Conservation (phyloP, 768 basidiomycete genomes). For the Boletus edulis region DNA sequence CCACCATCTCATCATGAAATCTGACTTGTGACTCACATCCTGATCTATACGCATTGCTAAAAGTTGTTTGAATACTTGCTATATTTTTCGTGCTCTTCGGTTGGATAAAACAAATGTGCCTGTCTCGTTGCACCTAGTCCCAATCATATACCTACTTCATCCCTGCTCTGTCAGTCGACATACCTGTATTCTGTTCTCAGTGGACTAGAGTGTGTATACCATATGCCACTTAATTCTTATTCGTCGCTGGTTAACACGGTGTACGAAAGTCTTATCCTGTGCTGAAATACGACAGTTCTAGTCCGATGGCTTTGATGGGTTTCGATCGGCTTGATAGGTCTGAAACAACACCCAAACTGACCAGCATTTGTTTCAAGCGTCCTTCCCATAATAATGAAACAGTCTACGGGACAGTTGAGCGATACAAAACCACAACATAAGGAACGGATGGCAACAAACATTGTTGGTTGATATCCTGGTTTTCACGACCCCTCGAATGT, state of each 20-base stretch:
- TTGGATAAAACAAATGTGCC: conserved; percentile 16
- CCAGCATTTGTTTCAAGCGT: conserved; percentile 81
- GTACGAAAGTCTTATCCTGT: conserved; percentile 36
- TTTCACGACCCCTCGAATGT: conserved; percentile 83
- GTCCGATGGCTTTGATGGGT: conserved; percentile 84
- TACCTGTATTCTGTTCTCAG: conserved; percentile 22
- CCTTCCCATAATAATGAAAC: conserved; percentile 94
- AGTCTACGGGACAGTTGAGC: conserved; percentile 47
- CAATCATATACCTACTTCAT: conserved; percentile 23
- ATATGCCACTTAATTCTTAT: conserved; percentile 18
- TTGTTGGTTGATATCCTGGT: conserved; percentile 87
- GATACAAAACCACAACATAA: not conserved
- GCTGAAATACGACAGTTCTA: conserved; percentile 94
- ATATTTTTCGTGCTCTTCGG: conserved; percentile 11
- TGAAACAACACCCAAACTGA: conserved; percentile 89
- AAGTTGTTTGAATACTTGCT: conserved; percentile 11
- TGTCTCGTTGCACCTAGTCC: conserved; percentile 13
- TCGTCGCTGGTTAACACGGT: conserved; percentile 2
- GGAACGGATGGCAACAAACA: conserved; percentile 42
- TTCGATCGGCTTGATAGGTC: conserved; percentile 82
- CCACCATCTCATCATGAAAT: conserved; percentile 25
- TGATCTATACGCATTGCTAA: conserved; percentile 13
- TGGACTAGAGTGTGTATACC: conserved; percentile 18
- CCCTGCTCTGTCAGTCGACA: conserved; percentile 13
- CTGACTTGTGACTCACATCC: conserved; percentile 1